Base-by-base conservation (phyloP, 2,329 filamentous ascomycete species). In the Clarireedia hainanense region DNA sequence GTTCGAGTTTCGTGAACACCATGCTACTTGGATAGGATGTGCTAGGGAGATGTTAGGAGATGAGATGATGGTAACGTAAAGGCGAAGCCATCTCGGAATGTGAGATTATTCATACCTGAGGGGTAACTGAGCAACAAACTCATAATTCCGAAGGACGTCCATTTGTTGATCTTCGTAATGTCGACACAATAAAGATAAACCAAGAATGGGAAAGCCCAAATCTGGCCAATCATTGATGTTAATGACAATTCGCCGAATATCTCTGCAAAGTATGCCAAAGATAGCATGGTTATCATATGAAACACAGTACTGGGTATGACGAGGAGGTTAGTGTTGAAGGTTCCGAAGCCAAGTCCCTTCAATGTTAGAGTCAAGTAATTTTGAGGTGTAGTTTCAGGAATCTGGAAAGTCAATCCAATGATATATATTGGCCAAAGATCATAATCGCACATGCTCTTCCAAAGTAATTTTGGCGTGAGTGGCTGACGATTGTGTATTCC, bases 261-360 rank as follows among this genome's bases (percentile, higher is more conserved):
- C 67, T 76, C 74, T 48, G 69, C 68, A 9, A 74, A 39, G 39
- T 74, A 73, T 4, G 71, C 71, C 6, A 67, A 47, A 5, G 49
- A 53, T 9, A 67, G 47, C 45, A 74, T 68, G 0, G 70, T 72
- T 42, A 72, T 67, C 40, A 80, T 76, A 57, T 77, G 76, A 9
- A 79, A 62, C 1, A 75, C 72, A 49, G 76, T 75, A 2, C 71
- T 75, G 0, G 80, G 78, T n/a, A 87, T 85, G 2, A 78, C 76
- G 6, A 88, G 74, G 36, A 88, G 66, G 63, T 86, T 88, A 1
- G 81, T 76, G 23, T 80, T 70, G 67, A 88, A 84, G 2, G 79
- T 81, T 58, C 74, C 71, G 68, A 84, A 85, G 2, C 77, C 83
- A 0, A 86, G 71, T 2, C 73, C 70, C 47, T 76, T 76, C 5